These are phyloP conservation scores for Cymbopogon citratus DNA, from an alignment of 176 grass and related monocot species.

Conservation along the genomic window DNA sequence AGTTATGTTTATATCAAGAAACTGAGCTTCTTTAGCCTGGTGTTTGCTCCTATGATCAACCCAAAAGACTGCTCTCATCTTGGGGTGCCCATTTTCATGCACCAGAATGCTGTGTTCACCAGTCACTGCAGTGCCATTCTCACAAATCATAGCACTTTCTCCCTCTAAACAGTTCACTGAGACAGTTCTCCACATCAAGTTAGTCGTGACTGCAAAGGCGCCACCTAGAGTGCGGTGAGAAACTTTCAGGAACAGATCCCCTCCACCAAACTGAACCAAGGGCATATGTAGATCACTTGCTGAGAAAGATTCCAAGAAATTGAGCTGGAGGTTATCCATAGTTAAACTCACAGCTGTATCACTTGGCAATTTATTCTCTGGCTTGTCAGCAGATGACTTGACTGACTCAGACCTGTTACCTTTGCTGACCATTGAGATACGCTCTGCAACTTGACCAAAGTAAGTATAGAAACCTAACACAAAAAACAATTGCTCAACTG, in stretches of 20 bases:
- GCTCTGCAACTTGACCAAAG: constrained; percentile 86
- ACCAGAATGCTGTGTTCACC: constrained; percentile 29
- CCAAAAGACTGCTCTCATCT: constrained; percentile 98
- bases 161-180: constrained; percentile 90
- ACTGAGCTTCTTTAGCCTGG: constrained; percentile 50
- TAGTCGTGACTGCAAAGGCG: constrained; percentile 91
- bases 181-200: constrained; percentile 70
- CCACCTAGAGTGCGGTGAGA: constrained; percentile 97
- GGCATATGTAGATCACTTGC: constrained; percentile 41
- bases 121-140: constrained; percentile 34
- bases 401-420: constrained; percentile 35
- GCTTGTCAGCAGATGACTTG: constrained; percentile 33
- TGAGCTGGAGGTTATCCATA: constrained; percentile 69
- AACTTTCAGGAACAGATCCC: constrained; percentile 82
- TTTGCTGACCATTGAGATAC: constrained; percentile 76
- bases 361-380: constrained; percentile 81
- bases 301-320: constrained; percentile 77
- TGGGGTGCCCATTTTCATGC: constrained; percentile 49
- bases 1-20: constrained; percentile 78
- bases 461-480: constrained; percentile 90
- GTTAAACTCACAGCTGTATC: constrained; percentile 89
- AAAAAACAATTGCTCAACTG: constrained; percentile 94
- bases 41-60: constrained; percentile 66
- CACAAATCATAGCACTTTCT: constrained; percentile 35
- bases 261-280: constrained; percentile 83